A percentile compares a stretch with the other conserved stretches of the same genome.
Evolutionary conservation across 139 green algal genomes (phyloP).

Genomic region (Klebsormidium nitens): DNA sequence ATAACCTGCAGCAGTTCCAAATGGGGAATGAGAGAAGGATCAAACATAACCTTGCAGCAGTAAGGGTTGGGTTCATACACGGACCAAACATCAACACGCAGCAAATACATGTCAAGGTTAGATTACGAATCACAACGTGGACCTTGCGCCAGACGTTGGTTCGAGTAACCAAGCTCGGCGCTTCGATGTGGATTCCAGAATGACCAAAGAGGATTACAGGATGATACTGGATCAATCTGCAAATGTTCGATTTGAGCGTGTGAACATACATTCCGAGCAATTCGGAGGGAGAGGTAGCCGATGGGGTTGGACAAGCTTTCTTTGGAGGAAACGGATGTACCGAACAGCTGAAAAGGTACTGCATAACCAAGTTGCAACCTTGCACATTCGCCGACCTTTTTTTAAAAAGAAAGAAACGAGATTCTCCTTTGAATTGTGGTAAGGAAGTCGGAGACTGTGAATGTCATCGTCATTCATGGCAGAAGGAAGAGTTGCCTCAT

Average conservation of each 20-base stretch:
- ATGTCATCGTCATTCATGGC: not conserved
- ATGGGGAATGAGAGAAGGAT: not conserved
- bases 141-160: slow-evolving; percentile 28
- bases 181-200: no score
- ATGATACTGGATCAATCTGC: no score
- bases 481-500: not conserved
- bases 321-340: no score
- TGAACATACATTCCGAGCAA: no score
- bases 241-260: no score
- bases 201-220: no score
- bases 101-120: not conserved
- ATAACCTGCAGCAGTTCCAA: slow-evolving; percentile 97
- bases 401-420: not conserved
- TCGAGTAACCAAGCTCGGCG: not conserved
- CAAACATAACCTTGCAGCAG: not conserved
- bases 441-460: not conserved
- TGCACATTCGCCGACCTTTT: no score
- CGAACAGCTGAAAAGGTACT: no score
- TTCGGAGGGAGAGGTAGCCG: no score
- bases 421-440: not conserved
- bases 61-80: no score
- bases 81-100: not conserved
- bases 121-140: not conserved
- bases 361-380: no score
- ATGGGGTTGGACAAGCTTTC: no score